These are phyloP conservation scores for Comarum palustre DNA, from an alignment of 306 rosid species.

Conservation along the genomic window DNA sequence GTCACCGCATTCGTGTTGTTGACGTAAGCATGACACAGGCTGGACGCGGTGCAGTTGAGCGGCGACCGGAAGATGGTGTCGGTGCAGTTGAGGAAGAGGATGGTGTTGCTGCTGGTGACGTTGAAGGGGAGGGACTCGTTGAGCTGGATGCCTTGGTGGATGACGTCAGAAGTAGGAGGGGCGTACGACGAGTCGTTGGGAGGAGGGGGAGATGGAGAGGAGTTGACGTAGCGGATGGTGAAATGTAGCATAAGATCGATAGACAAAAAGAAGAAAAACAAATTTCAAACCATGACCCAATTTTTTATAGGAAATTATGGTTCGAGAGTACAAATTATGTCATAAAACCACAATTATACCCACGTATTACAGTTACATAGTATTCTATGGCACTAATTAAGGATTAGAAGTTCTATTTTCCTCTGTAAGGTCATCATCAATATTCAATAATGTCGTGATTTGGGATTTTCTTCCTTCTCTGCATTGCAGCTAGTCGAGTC, in stretches of 20 bases:
- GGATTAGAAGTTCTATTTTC: background rate
- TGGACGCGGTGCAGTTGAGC: conserved; percentile 54
- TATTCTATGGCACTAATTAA: background rate
- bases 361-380: background rate
- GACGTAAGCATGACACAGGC: conserved; percentile 55
- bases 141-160: conserved; percentile 53
- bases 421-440: background rate
- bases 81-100: conserved; percentile 73
- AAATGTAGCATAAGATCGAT: too few relatives aligned
- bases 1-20: conserved; percentile 35
- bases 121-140: conserved; percentile 63
- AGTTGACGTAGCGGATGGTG: too few relatives aligned
- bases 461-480: background rate
- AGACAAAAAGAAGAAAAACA: too few relatives aligned
- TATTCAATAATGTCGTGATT: background rate
- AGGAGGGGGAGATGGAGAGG: conserved; percentile 40
- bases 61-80: conserved; percentile 49
- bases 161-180: conserved; percentile 56
- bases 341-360: background rate
- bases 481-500: background rate
- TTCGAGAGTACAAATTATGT: too few relatives aligned
- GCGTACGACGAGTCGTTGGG: conserved; percentile 57
- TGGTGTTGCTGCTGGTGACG: conserved; percentile 73
- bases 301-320: too few relatives aligned
- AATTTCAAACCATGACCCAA: too few relatives aligned